phyloP scores from a whole-genome alignment of 768 basidiomycete species.

The Bullera alba region DNA sequence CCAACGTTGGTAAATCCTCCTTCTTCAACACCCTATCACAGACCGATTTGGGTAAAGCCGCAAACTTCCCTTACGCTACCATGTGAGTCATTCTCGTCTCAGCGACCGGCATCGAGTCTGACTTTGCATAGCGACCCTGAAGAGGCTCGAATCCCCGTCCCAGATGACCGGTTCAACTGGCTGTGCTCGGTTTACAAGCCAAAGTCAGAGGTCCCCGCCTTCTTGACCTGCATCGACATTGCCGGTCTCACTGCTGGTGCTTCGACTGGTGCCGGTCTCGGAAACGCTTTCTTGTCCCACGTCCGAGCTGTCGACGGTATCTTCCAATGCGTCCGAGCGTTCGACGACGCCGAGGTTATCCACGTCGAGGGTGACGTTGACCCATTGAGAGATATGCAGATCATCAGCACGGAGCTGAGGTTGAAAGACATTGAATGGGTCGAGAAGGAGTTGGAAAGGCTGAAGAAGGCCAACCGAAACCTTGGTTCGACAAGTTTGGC shows the following conservation, averaged over 20 bases:
- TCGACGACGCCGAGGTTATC: conserved; percentile 98
- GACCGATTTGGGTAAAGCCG: conserved; percentile 81
- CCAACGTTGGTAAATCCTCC: conserved; percentile 98
- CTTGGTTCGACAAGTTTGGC: conserved; percentile 72
- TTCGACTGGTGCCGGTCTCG: conserved; percentile 94
- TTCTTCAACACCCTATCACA: conserved; percentile 91
- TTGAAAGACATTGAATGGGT: conserved; percentile 99
- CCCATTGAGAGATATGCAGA: conserved; percentile 92
- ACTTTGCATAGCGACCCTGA: conserved; percentile 86
- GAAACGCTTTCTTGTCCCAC: conserved; percentile 94
- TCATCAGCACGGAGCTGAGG: conserved; percentile 86
- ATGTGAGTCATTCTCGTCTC: conserved; percentile 25
- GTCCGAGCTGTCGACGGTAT: conserved; percentile 98
- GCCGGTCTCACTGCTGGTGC: conserved; percentile 97
- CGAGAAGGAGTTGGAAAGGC: conserved; percentile 73
- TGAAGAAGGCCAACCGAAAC: conserved; percentile 67
- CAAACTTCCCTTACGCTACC: conserved; percentile 83
- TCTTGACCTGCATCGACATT: conserved; percentile 96
- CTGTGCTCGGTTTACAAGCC: conserved; percentile 87
- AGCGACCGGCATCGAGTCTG: conserved; percentile 2
- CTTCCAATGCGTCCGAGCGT: conserved; percentile 95
- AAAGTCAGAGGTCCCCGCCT: conserved; percentile 75
- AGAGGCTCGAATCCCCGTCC: conserved; percentile 85
- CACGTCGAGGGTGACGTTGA: conserved; percentile 98
- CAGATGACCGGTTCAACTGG: conserved; percentile 91